Evolutionary conservation across 805 yeast species (phyloP), one percentile per base, ranked within the genome.

Genomic region (Tetrapisispora phaffii): DNA sequence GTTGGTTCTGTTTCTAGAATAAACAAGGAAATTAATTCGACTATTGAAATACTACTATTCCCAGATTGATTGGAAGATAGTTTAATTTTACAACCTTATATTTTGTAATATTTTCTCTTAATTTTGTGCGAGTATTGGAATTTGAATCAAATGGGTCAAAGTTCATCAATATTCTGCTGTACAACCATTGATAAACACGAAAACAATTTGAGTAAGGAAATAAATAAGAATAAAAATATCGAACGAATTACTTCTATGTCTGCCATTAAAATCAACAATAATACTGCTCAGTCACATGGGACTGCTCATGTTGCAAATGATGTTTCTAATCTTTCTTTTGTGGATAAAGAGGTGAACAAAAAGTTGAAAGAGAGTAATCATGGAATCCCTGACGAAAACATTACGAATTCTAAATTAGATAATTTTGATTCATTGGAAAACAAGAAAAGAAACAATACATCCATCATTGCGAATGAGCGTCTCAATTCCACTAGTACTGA

Each of bases 111-210:
- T 34, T 34, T 16, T 34, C 19, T 34, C 10, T 22, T 21, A 22
- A 3, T 16, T 19, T 7, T 15, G 23, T 36, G 29, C 7, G 20
- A 13, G 22, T 23, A 28, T 28, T 21, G n/a, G 26, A 19, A 21
- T 10, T 34, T 21, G 21, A 34, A 36, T 23, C 39, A 22, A 36
- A 36, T 36, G 39, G 39, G 39, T n/a, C 39, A 36, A 23, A n/a
- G 15, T 22, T 26, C 24, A 23, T 36, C 39, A 36, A 16, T 36
- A 22, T 26, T 36, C 39, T 36, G 39, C 20, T 36, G 39, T 17
- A 36, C 24, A n/a, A 17, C 24, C 24, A 36, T 6, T 36, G 23
- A 36, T 23, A 36, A 23, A 22, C 39, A 36, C n/a, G 29, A 36
- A 22, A 36, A 36, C 16, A 36, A 16, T 23, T 16, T 13, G 16